These are phyloP conservation scores for Plasmodium ovale DNA, from an alignment of 169 alveolate species.

Conservation along the genomic window DNA sequence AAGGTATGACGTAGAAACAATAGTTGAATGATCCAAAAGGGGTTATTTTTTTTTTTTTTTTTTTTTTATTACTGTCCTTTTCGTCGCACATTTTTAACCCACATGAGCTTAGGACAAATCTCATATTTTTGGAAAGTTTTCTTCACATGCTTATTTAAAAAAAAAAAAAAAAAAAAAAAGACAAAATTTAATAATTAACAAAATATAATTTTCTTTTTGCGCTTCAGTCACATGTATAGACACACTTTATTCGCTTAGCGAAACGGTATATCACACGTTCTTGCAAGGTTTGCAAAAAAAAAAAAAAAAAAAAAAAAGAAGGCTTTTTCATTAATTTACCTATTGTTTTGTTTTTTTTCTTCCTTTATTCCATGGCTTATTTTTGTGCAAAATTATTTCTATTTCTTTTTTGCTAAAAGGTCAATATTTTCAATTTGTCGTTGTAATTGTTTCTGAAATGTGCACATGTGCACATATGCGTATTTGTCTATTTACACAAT, in stretches of 20 bases:
- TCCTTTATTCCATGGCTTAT: background rate
- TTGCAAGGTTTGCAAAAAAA: background rate
- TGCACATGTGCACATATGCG: no score
- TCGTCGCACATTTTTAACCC: conserved; percentile 20
- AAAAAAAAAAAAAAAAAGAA: no score
- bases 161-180: no score
- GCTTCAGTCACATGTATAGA: conserved; percentile 3
- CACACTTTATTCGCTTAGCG: conserved; percentile 3
- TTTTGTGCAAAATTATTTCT: conserved; percentile 26
- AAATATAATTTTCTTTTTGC: background rate
- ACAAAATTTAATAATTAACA: background rate
- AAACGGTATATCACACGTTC: background rate
- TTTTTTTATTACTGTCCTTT: conserved; percentile 19
- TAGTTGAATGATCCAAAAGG: conserved; percentile 15
- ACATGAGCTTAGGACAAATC: background rate
- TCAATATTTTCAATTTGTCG: conserved; percentile 10
- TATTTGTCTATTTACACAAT: no score
- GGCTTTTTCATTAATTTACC: background rate
- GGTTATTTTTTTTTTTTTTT: conserved; percentile 12
- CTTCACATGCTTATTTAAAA: conserved; percentile 19
- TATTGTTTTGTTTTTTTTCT: conserved; percentile 25
- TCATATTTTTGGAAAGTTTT: conserved; percentile 1
- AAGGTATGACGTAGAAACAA: conserved; percentile 11
- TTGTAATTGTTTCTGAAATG: conserved; percentile 47
- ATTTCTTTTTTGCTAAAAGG: conserved; percentile 10